Conservation (phyloP, 2,329 filamentous ascomycete genomes). For the Clonostachys byssicola region DNA sequence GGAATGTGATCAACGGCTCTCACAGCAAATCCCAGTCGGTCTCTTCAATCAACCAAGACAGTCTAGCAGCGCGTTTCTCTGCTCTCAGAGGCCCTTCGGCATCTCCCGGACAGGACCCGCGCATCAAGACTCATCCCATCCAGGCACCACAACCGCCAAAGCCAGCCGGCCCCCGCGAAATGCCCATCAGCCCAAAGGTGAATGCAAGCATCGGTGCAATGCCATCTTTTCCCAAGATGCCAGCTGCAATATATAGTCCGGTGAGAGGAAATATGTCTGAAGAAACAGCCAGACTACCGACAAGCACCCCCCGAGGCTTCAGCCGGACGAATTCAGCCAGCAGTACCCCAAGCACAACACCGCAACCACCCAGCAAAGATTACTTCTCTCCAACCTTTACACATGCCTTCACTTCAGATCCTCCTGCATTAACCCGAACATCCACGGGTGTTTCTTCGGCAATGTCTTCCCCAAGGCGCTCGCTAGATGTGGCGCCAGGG, state of each 20-base stretch:
- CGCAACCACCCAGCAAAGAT: constrained; percentile 19
- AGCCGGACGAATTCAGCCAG: constrained; percentile 45
- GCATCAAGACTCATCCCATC: constrained; percentile 45
- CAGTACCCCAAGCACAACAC: constrained; percentile 11
- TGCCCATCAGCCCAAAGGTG: constrained; percentile 39
- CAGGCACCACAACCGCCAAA: constrained; percentile 18
- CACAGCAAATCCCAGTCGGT: constrained; percentile 16
- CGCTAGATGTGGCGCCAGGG: constrained; percentile 45
- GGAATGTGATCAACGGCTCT: constrained; percentile 41
- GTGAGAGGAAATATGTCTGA: constrained; percentile 66
- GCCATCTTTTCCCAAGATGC: constrained; percentile 61
- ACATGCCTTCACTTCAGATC: constrained; percentile 8
- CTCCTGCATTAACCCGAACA: background rate
- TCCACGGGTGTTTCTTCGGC: constrained; percentile 1
- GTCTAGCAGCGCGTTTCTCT: constrained; percentile 50
- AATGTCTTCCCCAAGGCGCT: constrained; percentile 1
- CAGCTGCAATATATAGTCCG: constrained; percentile 76
- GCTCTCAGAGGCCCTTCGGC: constrained; percentile 43
- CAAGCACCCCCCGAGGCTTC: constrained; percentile 60
- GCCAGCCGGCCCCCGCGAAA: constrained; percentile 44
- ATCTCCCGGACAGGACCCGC: constrained; percentile 42
- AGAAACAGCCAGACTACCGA: constrained; percentile 60
- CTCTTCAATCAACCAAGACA: constrained; percentile 16
- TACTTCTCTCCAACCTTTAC: constrained; percentile 28
- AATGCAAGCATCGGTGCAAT: constrained; percentile 45